Evolutionary conservation across 2,329 filamentous ascomycete species (phyloP), one percentile per base, ranked within the genome.

Genomic region (Apiospora saccharicola): DNA sequence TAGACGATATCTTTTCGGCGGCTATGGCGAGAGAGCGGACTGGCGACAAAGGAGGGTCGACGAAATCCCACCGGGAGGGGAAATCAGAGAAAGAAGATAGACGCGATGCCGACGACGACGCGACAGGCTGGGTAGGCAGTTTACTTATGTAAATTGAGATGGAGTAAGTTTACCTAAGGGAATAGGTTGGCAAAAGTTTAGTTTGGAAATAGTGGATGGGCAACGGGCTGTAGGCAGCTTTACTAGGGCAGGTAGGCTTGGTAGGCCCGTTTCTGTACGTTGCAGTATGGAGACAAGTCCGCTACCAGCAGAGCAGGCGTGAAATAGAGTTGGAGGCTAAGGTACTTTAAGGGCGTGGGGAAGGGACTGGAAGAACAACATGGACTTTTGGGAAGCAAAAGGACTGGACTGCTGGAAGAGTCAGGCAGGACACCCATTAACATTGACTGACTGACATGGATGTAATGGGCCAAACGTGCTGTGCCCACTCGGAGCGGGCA

Each of bases 291-390:
- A 64, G 57, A 64, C 57, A 12, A 64, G 57, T n/a, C 19, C 57
- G 57, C 57, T 64, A 41, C 53, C 53, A 61, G 26, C 53, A 61
- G 53, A 30, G 49, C 51, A 57, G 34, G 57, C n/a, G 57, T 13
- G 57, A 64, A 64, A 64, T 64, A 64, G 41, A 64, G 57, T 64
- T 64, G 57, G 57, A 64, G 57, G 57, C 57, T 64, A 64, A 64
- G 57, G 57, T 64, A 64, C 57, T 64, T 64, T 24, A 64, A 64
- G 34, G 34, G 34, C 57, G 57, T 64, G 57, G 57, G 57, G 57
- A 64, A 64, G 51, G 51, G 53, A 41, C 7, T 41, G 57, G 57
- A 41, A 64, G 57, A 64, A 64, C 57, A 64, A 41, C 57, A 64
- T 64, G 57, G 30, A 41, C 34, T 64, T 64, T 5, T 41, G 26